Percentiles rank a stretch among this genome's conserved stretches.
Evolutionary conservation across 2,329 filamentous ascomycete genomes (phyloP).

Genomic region (Botrytis tulipae): DNA sequence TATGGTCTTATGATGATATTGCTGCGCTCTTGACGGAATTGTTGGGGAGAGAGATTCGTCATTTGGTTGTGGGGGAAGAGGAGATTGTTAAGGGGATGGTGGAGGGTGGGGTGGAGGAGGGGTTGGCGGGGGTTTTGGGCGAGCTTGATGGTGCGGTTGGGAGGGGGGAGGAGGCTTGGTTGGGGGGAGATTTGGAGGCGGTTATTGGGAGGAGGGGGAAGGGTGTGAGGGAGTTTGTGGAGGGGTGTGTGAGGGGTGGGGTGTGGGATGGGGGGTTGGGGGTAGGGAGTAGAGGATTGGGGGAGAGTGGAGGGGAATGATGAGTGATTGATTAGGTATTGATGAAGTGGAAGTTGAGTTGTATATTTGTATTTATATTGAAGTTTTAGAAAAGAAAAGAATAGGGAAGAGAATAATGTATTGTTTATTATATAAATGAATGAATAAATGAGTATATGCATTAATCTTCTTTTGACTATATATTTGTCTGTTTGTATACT

Average conservation of each 20-base stretch:
- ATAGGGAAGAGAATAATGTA: neutral
- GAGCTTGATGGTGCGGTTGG: conserved; percentile 1
- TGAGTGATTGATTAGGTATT: neutral
- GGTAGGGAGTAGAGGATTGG: neutral
- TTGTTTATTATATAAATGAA: neutral
- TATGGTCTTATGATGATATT: conserved; percentile 35
- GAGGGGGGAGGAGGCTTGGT: conserved; percentile 1
- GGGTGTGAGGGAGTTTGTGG: neutral
- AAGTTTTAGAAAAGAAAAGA: neutral
- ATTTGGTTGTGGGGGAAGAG: neutral
- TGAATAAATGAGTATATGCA: too few relatives aligned
- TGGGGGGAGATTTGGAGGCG: neutral
- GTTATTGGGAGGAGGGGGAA: neutral
- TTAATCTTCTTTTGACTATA: neutral
- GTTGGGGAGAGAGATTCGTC: neutral
- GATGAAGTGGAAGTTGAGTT: neutral
- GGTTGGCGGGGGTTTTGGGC: neutral
- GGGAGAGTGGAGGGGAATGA: neutral
- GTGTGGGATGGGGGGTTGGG: neutral
- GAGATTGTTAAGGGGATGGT: conserved; percentile 2
- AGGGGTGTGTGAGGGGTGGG: neutral
- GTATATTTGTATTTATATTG: neutral
- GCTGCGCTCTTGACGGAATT: neutral
- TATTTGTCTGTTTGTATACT: neutral
- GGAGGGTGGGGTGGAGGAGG: neutral